Evolutionary conservation across 108 stramenopile species (phyloP).

Genomic region (Mediolabrus comicus): DNA sequence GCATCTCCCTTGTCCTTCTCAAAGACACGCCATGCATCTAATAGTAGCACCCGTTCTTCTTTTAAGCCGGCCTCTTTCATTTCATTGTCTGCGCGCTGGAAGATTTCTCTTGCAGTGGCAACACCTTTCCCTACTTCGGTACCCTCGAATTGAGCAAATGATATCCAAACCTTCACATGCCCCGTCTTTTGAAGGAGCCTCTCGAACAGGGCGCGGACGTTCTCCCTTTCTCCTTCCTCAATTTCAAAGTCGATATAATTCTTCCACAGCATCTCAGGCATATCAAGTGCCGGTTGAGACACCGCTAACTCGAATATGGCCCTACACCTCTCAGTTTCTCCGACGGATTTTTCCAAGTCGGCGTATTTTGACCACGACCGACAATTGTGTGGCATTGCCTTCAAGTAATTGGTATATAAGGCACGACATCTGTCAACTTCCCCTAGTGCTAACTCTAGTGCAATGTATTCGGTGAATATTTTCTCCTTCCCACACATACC

Average conservation of each 20-base stretch:
- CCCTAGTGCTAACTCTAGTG: constrained; percentile 94
- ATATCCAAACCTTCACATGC: constrained; percentile 94
- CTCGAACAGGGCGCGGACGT: constrained; percentile 86
- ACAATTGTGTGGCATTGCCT: constrained; percentile 90
- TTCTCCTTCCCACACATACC: constrained; percentile 94
- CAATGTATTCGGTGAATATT: constrained; percentile 93
- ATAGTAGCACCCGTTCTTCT: constrained; percentile 92
- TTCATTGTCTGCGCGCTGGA: constrained; percentile 83
- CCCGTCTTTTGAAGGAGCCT: constrained; percentile 91
- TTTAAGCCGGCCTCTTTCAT: constrained; percentile 84
- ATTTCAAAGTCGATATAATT: constrained; percentile 98
- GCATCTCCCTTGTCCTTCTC: constrained; percentile 83
- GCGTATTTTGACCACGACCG: constrained; percentile 92
- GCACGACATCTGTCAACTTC: constrained; percentile 97
- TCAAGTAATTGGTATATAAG: constrained; percentile 93
- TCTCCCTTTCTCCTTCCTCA: constrained; percentile 74
- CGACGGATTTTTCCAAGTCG: constrained; percentile 90
- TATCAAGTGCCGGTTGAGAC: constrained; percentile 89
- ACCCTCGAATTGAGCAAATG: constrained; percentile 80
- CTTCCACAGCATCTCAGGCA: constrained; percentile 98
- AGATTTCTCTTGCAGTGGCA: constrained; percentile 69
- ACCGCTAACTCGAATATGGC: constrained; percentile 97
- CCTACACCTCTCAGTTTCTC: constrained; percentile 92
- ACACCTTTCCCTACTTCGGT: constrained; percentile 69
- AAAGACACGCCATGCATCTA: constrained; percentile 94